Base-by-base conservation (phyloP, 805 yeast genomes). In the Schizosaccharomyces pombe region DNA sequence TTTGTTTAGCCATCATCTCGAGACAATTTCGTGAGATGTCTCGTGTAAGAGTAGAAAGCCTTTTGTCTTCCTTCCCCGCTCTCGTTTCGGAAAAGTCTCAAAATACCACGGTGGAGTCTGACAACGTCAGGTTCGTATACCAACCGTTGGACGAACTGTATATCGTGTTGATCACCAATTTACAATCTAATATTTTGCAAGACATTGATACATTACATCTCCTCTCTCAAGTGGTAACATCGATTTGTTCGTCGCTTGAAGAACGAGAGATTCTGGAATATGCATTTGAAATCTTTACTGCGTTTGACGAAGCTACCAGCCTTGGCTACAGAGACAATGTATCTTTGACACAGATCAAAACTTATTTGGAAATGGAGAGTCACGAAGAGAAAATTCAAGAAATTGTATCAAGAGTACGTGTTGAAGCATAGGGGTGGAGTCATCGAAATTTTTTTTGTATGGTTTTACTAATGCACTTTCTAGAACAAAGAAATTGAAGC, bases 301-400 rank as follows among this genome's bases (percentile, higher is more conserved):
- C 96, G 2, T 89, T 91, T 63, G 98, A 91, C 67, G 98, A 91
- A 69, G 83, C 91, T 55, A 78, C 91, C 60, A 78, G 79, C 54
- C 72, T 85, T 68, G 98, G 98, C 16, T 85, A 81, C 71, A 79
- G 84, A 60, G 99, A 91, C 67, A 82, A 85, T 67, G 70, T 89
- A 59, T 77, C 91, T 0, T 66, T 81, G 59, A 67, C 79, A 57
- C 97, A 91, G 70, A 82, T 91, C 59, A 78, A 77, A 66, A 84
- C 93, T 11, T 89, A 84, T 68, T 72, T 91, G 70, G 89, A 85
- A 65, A 89, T 91, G 97, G 97, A 91, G 69, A 83, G 94, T 43
- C 96, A 91, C 66, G 98, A 91, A 69, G 99, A 91, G 70, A 89
- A 85, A 72, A 89, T 93, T 64, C 97, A 91, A 72, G 96, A 91